A percentile compares a stretch with the other conserved stretches of the same genome.
Conservation (phyloP, 306 rosid genomes). For the Comarum palustre region DNA sequence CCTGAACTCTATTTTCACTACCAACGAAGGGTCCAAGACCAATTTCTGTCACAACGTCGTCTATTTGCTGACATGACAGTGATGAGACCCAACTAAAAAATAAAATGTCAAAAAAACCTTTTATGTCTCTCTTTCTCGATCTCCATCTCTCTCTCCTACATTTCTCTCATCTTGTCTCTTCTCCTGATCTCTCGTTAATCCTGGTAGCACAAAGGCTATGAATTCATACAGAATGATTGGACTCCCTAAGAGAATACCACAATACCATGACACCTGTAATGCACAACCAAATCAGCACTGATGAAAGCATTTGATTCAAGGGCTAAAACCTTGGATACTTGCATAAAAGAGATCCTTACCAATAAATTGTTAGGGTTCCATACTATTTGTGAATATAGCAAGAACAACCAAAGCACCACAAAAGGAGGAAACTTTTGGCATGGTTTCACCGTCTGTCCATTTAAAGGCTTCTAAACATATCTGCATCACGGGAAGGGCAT, state of each 20-base stretch:
- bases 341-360: slow-evolving; percentile 80
- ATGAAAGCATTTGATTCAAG: slow-evolving; percentile 88
- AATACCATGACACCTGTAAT: slow-evolving; percentile 93
- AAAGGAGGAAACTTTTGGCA: slow-evolving; percentile 69
- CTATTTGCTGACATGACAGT: too few relatives aligned
- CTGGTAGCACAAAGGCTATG: slow-evolving; percentile 88
- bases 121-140: too few relatives aligned
- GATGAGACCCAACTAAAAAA: too few relatives aligned
- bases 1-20: too few relatives aligned
- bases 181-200: slow-evolving; percentile 61
- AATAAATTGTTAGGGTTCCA: slow-evolving; percentile 68
- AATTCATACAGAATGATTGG: slow-evolving; percentile 89
- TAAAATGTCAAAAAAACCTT: too few relatives aligned
- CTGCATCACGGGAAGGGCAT: slow-evolving; percentile 65
- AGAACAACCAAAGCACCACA: slow-evolving; percentile 63
- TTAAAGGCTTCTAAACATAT: slow-evolving; percentile 70
- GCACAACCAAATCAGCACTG: slow-evolving; percentile 76
- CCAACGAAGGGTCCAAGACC: too few relatives aligned
- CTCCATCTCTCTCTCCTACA: too few relatives aligned
- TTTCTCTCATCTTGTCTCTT: too few relatives aligned
- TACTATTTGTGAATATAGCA: slow-evolving; percentile 51
- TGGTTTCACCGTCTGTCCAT: slow-evolving; percentile 89
- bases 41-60: too few relatives aligned
- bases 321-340: slow-evolving; percentile 71
- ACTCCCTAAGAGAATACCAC: slow-evolving; percentile 91